phyloP scores from a whole-genome alignment of 2,329 filamentous ascomycete genomes.

The Epichloe typhina region DNA sequence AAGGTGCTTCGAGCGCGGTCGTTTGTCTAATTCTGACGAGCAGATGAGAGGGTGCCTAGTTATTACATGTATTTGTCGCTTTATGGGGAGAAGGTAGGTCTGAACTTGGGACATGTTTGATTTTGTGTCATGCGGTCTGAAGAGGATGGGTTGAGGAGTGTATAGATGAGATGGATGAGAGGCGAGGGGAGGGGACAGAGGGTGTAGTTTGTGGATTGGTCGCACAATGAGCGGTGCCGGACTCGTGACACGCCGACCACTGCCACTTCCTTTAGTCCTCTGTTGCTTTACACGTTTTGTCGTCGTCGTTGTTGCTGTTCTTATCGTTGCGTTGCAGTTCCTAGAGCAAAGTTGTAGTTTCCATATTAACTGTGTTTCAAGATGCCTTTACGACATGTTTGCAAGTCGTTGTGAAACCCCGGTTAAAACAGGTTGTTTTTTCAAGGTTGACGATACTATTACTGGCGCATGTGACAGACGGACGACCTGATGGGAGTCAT shows the following conservation, averaged over 20 bases:
- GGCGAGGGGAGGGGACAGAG: conserved; percentile 10
- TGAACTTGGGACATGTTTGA: conserved; percentile 18
- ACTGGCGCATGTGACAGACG: no score
- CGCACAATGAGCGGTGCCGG: conserved; percentile 12
- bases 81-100: conserved; percentile 15
- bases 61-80: conserved; percentile 23
- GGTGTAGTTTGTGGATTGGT: conserved; percentile 10
- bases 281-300: conserved; percentile 21
- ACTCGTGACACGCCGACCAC: conserved; percentile 26
- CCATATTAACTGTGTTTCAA: neutral
- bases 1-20: neutral
- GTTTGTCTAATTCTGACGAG: conserved; percentile 2
- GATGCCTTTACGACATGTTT: neutral
- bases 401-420: neutral
- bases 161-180: conserved; percentile 5
- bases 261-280: conserved; percentile 35
- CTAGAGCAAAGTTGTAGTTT: conserved; percentile 4
- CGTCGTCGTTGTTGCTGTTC: conserved; percentile 25
- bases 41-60: conserved; percentile 4
- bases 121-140: conserved; percentile 14
- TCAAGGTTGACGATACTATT: neutral
- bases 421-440: neutral
- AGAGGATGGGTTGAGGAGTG: conserved; percentile 17
- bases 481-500: no score
- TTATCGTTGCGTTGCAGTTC: conserved; percentile 11